Evolutionary conservation across 2,329 filamentous ascomycete genomes (phyloP).

Genomic region (Cladosporium oxysporum): DNA sequence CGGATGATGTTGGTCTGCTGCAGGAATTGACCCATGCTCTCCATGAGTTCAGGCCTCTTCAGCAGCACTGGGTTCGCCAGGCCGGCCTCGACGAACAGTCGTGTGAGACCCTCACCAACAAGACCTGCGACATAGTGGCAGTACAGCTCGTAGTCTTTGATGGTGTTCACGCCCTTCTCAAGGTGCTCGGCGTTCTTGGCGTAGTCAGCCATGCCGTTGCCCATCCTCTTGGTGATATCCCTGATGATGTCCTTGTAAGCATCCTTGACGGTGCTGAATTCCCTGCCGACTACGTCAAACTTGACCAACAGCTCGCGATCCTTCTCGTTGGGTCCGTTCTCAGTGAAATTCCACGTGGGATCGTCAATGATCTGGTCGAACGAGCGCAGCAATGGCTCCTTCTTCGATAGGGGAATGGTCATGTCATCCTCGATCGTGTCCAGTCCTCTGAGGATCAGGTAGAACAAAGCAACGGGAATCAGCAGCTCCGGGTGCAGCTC

Average conservation of each 20-base stretch:
- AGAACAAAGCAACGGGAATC: conserved; percentile 86
- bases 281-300: conserved; percentile 81
- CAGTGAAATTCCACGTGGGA: conserved; percentile 88
- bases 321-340: conserved; percentile 88
- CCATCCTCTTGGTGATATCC: conserved; percentile 93
- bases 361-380: conserved; percentile 78
- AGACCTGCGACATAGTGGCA: conserved; percentile 98
- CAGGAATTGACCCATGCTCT: conserved; percentile 95
- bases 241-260: conserved; percentile 83
- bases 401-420: conserved; percentile 77
- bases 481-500: conserved; percentile 94
- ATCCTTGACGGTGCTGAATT: conserved; percentile 86
- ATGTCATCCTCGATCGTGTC: conserved; percentile 99
- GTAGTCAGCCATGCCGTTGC: conserved; percentile 98
- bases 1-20: conserved; percentile 99
- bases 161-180: conserved; percentile 74
- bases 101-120: conserved; percentile 91
- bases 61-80: conserved; percentile 84
- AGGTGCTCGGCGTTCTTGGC: conserved; percentile 74
- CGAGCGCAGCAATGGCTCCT: conserved; percentile 80
- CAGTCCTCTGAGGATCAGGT: conserved; percentile 84
- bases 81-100: conserved; percentile 82
- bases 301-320: conserved; percentile 89
- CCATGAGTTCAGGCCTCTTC: conserved; percentile 76
- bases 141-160: conserved; percentile 92